Conservation (phyloP, 495 filamentous ascomycete species). For the Sordaria brevicollis region DNA sequence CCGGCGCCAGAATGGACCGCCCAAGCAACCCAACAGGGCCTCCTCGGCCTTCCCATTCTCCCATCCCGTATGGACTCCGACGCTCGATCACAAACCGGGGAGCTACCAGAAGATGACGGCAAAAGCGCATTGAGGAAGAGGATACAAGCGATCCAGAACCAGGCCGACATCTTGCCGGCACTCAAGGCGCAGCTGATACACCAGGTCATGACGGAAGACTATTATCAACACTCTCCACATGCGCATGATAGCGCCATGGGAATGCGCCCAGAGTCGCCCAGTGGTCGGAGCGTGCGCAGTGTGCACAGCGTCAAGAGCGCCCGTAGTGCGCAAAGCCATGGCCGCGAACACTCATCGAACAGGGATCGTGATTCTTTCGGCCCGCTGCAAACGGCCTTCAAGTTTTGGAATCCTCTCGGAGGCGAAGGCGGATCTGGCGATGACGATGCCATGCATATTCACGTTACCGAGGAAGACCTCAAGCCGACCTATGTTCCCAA, state of each 20-base stretch:
- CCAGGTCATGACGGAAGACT: constrained; percentile 68
- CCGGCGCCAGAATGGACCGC: not conserved
- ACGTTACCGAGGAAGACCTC: constrained; percentile 51
- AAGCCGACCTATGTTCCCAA: constrained; percentile 55
- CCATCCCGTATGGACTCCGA: not conserved
- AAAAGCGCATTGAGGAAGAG: constrained; percentile 65
- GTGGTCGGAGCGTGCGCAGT: constrained; percentile 12
- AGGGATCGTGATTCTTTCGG: not conserved
- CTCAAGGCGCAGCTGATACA: constrained; percentile 84
- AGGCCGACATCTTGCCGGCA: constrained; percentile 48
- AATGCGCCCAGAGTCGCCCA: constrained; percentile 17
- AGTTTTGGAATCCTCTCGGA: constrained; percentile 28
- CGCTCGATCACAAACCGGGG: constrained; percentile 4
- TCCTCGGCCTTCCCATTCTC: not conserved
- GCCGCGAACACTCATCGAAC: not conserved
- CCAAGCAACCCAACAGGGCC: not conserved
- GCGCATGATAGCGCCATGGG: constrained; percentile 6
- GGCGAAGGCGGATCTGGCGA: constrained; percentile 29
- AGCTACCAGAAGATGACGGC: constrained; percentile 85
- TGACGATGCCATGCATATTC: constrained; percentile 42
- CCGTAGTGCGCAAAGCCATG: constrained; percentile 13
- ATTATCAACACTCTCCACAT: constrained; percentile 34
- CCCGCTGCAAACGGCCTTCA: constrained; percentile 21
- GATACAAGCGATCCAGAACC: constrained; percentile 63
- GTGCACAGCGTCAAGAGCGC: constrained; percentile 2